phyloP scores from a whole-genome alignment of 179 eudicot species.

The Sideroxylon spinosum region DNA sequence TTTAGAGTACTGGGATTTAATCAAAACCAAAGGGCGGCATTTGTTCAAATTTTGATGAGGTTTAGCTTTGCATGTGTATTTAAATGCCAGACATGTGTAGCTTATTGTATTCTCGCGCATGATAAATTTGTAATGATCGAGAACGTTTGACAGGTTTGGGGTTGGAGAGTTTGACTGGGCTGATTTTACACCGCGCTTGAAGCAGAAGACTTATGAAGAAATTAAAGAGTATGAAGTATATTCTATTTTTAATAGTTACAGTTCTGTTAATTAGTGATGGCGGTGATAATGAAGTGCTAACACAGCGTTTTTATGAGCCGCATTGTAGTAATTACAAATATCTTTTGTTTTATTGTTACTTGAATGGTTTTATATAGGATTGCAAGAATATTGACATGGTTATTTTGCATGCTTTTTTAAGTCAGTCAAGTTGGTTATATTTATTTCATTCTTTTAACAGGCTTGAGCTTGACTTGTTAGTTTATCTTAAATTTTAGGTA shows the following conservation, averaged over 20 bases:
- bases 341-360: neutral
- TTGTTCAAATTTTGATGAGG: slow-evolving; percentile 96
- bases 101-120: neutral
- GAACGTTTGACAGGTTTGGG: slow-evolving; percentile 59
- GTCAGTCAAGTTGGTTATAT: neutral
- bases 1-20: slow-evolving; percentile 87
- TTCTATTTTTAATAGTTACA: slow-evolving; percentile 7
- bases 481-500: neutral
- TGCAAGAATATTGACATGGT: neutral
- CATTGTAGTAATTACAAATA: neutral
- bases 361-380: slow-evolving; percentile 2
- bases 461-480: neutral
- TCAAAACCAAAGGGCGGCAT: slow-evolving; percentile 84
- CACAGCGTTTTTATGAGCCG: neutral
- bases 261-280: neutral
- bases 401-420: neutral
- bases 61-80: slow-evolving; percentile 21
- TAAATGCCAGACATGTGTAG: neutral
- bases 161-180: slow-evolving; percentile 85
- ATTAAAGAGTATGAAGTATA: slow-evolving; percentile 56
- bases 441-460: neutral
- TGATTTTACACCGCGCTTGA: slow-evolving; percentile 76
- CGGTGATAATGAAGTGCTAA: neutral
- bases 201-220: slow-evolving; percentile 83
- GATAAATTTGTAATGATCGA: no score